Conservation (phyloP, 345 rosid genomes). For the Eutrema heterophyllum region DNA sequence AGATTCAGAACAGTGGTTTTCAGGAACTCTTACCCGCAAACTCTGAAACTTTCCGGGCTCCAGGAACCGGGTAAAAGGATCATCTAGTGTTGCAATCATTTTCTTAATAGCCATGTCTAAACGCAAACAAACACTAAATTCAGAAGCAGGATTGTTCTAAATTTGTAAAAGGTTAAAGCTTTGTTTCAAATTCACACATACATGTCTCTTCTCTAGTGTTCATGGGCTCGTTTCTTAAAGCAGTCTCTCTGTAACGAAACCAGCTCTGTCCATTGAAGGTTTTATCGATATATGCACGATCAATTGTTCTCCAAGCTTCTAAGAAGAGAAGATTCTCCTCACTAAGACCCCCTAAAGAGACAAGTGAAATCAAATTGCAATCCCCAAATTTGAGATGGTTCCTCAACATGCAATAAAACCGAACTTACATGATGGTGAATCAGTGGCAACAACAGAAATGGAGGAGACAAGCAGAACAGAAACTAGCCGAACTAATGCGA, state of each 20-base stretch:
- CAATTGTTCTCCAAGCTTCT: slow-evolving; percentile 98
- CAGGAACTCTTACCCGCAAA: slow-evolving; percentile 63
- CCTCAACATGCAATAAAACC: background rate
- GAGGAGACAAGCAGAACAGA: slow-evolving; percentile 54
- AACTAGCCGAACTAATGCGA: slow-evolving; percentile 40
- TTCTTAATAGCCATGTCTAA: slow-evolving; percentile 81
- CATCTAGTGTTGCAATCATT: slow-evolving; percentile 88
- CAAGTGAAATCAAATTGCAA: background rate
- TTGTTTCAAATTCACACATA: slow-evolving; percentile 24
- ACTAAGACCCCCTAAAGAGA: slow-evolving; percentile 59
- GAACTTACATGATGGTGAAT: slow-evolving; percentile 60
- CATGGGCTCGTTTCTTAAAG: slow-evolving; percentile 83
- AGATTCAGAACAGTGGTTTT: background rate
- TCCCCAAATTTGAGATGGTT: background rate
- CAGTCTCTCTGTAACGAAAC: slow-evolving; percentile 94
- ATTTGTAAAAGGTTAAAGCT: background rate
- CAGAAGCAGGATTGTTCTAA: background rate
- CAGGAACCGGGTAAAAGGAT: slow-evolving; percentile 90
- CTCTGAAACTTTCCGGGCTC: slow-evolving; percentile 92
- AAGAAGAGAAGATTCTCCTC: slow-evolving; percentile 86
- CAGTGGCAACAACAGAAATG: slow-evolving; percentile 49
- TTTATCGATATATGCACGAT: slow-evolving; percentile 86
- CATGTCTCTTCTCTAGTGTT: slow-evolving; percentile 87
- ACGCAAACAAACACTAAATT: slow-evolving; percentile 23
- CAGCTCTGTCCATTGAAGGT: slow-evolving; percentile 94